Base-by-base conservation (phyloP, 1,284 basidiomycete genomes). In the Puccinia polysora region DNA sequence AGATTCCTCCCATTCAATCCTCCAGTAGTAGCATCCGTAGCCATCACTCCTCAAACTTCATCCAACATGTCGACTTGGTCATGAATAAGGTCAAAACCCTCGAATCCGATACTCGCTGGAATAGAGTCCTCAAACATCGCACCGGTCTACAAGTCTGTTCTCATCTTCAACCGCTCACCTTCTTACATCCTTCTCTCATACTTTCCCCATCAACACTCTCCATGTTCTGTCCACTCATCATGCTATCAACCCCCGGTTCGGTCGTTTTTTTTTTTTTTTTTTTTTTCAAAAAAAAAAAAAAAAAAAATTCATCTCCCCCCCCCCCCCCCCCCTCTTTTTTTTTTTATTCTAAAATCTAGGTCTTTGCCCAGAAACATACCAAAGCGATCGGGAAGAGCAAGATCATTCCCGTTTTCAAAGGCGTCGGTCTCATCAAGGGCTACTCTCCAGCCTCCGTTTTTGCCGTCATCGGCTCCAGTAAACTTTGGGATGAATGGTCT, bases 401-500 rank as follows among this genome's bases (percentile, higher is more conserved):
- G 49, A 53, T 40, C 12, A 71, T 73, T 15, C 73, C 73, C 45
- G 73, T 74, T 28, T 74, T 74, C 71, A 75, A 76, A 65, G 75
- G 75, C 30, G 75, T 75, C 4, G 67, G 74, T 28, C 73, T 77
- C 65, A 76, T 78, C 53, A 65, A 65, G 34, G 77, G 77, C 10
- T 77, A 74, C 43, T 60, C 73, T 2, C 77, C 77, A 10, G 73
- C 75, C 6, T 76, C 74, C 6, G 77, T 78, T 1, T 78, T 78
- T 58, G 75, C 73, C 5, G 77, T 78, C 43, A 75, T 76, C 23
- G 77, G 77, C 0, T 70, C 75, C 2, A 69, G 76, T 34, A 76
- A 77, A 55, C 70, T 78, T 1, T 78, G 77, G 77, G 77, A 78
- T 58, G 77, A 78, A 43, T 78, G 77, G 77, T 76, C 64, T 2